phyloP scores from a whole-genome alignment of 495 filamentous ascomycete genomes.

The Talaromyces borbonicus region DNA sequence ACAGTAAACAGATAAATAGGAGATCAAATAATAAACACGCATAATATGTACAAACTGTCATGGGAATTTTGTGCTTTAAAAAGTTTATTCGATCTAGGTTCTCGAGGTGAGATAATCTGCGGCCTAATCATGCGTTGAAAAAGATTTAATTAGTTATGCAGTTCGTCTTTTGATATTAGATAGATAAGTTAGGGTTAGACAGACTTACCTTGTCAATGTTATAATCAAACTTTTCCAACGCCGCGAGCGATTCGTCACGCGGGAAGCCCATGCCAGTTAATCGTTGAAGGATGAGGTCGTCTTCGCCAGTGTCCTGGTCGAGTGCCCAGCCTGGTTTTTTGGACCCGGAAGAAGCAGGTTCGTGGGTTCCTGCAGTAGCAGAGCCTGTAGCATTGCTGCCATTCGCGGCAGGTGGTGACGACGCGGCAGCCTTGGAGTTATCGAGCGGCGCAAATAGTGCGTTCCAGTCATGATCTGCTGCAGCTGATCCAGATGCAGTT shows the following conservation, averaged over 20 bases:
- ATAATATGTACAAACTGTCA: conserved; percentile 9
- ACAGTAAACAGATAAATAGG: conserved; percentile 5
- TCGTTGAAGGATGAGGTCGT: conserved; percentile 86
- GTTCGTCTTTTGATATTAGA: not conserved
- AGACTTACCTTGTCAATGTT: conserved; percentile 81
- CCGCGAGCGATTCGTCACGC: conserved; percentile 64
- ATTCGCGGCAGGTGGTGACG: conserved; percentile 3
- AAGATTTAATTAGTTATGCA: not conserved
- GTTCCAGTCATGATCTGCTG: conserved; percentile 78
- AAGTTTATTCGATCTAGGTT: conserved; percentile 15
- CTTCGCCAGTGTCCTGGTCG: conserved; percentile 65
- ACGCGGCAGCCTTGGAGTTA: conserved; percentile 33
- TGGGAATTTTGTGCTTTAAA: conserved; percentile 15
- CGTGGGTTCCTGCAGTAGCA: conserved; percentile 2
- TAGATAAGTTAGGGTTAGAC: not conserved
- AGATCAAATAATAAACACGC: conserved; percentile 9
- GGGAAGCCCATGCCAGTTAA: conserved; percentile 88
- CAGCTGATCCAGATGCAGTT: conserved; percentile 16
- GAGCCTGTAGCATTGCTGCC: conserved; percentile 8
- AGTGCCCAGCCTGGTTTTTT: conserved; percentile 55
- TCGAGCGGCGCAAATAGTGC: conserved; percentile 82
- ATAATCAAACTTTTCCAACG: conserved; percentile 91
- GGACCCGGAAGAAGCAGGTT: conserved; percentile 14
- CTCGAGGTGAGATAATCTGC: conserved; percentile 33
- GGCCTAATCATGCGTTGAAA: conserved; percentile 16